Evolutionary conservation across 2,329 filamentous ascomycete species (phyloP), one percentile per base, ranked within the genome.

Genomic region (Nemania sp.): DNA sequence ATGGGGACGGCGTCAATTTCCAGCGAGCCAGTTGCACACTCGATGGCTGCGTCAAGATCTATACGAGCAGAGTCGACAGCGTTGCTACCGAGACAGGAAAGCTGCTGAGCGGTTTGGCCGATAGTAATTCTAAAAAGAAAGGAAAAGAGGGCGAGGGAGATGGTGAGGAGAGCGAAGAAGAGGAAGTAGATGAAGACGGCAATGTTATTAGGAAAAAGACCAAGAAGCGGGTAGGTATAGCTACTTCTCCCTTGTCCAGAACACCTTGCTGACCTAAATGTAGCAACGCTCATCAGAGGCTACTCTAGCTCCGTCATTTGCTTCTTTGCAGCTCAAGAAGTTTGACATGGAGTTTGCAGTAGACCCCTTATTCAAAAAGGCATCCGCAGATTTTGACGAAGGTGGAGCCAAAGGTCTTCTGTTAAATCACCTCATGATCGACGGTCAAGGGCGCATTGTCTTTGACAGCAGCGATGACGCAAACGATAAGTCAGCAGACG

Each of bases 331-430:
- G 78, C 85, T 98, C 74, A 99, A 99, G 82, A 99, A 98, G 80
- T 94, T 99, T 76, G 96, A 99, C 75, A 87, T 98, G 52, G 96
- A 99, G 77, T 98, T 99, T 73, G 90, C 94, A 0, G 95, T 99
- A 5, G 96, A 99, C 77, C 96, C 96, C 2, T 82, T 99, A n/a
- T 99, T 99, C 87, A 99, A 99, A 78, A 99, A 99, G 78, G 95
- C 95, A 0, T 97, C 95, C 5, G 96, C 96, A 51, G 96, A 99
- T 82, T 99, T 99, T 73, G 96, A 99, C 77, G 96, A 99, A 82
- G 96, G 96, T 22, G 96, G 96, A 64, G 96, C 96, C 64, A 99
- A 98, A 80, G 96, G 96, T 22, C 85, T 99, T 49, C 85, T 99
- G 22, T 86, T 99, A 35, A 99, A 99, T 77, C 95, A 99, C 80